These are phyloP conservation scores for Zygoascus tannicola DNA, from an alignment of 805 yeast species.

Conservation along the genomic window DNA sequence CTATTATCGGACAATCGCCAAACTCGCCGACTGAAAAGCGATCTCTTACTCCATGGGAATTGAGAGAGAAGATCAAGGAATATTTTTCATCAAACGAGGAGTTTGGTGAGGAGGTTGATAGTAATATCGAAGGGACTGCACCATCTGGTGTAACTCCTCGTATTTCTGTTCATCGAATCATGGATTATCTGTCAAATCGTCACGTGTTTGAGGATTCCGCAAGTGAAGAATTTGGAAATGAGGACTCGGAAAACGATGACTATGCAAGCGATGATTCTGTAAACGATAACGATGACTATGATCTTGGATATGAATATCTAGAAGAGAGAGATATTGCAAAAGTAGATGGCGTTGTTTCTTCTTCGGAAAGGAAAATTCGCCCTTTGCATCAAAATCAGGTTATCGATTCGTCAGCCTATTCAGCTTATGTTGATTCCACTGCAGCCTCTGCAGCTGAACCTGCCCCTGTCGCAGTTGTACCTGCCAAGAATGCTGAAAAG, in stretches of 20 bases:
- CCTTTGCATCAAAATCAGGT: background rate
- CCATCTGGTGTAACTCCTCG: background rate
- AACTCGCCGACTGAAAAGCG: background rate
- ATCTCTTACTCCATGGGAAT: background rate
- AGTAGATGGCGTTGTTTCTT: too few species aligned
- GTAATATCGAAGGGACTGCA: background rate
- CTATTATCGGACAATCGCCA: background rate
- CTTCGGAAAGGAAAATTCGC: too few species aligned
- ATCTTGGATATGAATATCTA: too few species aligned
- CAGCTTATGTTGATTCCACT: background rate
- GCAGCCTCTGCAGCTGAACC: background rate
- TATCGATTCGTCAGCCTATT: background rate
- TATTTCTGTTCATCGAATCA: background rate
- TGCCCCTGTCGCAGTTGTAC: background rate
- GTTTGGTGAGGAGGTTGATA: background rate
- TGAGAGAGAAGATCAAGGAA: background rate
- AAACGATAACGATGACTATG: too few species aligned
- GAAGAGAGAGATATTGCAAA: constrained; percentile 2
- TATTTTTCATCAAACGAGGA: background rate
- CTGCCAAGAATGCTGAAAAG: background rate
- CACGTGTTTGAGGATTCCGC: background rate
- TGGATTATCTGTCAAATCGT: background rate
- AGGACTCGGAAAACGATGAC: too few species aligned
- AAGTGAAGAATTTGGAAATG: background rate
- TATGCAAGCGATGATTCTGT: too few species aligned